phyloP scores from a whole-genome alignment of 2,329 filamentous ascomycete species.

The Metarhizium robertsii region DNA sequence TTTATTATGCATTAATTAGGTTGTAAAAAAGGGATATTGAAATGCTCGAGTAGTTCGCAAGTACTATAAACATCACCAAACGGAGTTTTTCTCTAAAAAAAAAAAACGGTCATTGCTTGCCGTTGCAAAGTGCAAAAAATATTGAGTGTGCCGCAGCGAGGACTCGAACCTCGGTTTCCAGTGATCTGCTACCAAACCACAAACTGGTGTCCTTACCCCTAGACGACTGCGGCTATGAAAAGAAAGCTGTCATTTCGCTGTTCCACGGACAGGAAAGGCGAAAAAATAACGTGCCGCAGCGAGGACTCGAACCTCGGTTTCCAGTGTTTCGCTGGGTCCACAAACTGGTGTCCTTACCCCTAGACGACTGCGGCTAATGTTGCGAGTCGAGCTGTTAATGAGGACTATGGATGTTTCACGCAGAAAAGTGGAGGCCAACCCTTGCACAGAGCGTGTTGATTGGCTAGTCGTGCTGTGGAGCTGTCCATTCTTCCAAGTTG shows the following conservation, averaged over 20 bases:
- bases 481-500: too few relatives aligned
- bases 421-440: neutral
- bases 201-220: slow-evolving; percentile 22
- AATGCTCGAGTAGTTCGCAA: too few relatives aligned
- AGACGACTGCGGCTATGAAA: slow-evolving; percentile 13
- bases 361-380: slow-evolving; percentile 16
- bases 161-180: slow-evolving; percentile 22
- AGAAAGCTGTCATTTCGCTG: neutral
- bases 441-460: too few relatives aligned
- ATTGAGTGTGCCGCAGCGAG: slow-evolving; percentile 13
- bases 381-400: neutral
- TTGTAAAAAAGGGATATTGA: too few relatives aligned
- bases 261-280: neutral
- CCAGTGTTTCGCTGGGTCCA: slow-evolving; percentile 16
- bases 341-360: slow-evolving; percentile 22
- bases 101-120: too few relatives aligned
- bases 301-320: slow-evolving; percentile 22
- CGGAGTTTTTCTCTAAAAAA: too few relatives aligned
- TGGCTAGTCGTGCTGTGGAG: too few relatives aligned
- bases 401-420: neutral
- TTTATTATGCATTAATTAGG: too few relatives aligned
- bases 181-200: slow-evolving; percentile 14
- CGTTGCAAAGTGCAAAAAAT: neutral
- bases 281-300: slow-evolving; percentile 12
- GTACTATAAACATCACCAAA: too few relatives aligned